Evolutionary conservation across 192 early-diverging fungal species (phyloP).

Genomic region (Cladochytrium replicatum): DNA sequence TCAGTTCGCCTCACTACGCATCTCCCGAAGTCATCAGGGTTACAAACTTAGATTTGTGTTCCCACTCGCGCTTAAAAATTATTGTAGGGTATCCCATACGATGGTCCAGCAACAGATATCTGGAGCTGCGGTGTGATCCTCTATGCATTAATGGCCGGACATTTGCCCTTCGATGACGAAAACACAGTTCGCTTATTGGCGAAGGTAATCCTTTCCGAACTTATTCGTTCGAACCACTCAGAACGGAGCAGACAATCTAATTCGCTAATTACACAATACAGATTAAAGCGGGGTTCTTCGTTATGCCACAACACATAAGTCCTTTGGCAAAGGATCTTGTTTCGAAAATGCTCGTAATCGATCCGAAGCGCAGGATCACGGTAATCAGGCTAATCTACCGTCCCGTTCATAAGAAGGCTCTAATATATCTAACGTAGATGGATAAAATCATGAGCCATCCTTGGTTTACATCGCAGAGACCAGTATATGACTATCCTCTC

Average conservation of each 20-base stretch:
- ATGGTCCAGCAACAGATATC: constrained; percentile 56
- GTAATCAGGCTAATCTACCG: constrained; percentile 11
- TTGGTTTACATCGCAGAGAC: constrained; percentile 40
- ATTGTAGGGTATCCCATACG: constrained; percentile 44
- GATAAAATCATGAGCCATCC: constrained; percentile 43
- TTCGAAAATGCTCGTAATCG: constrained; percentile 81
- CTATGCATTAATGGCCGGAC: constrained; percentile 58
- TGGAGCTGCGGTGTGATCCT: constrained; percentile 72
- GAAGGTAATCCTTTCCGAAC: constrained; percentile 34
- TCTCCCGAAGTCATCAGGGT: constrained; percentile 62
- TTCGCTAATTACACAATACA: constrained; percentile 30
- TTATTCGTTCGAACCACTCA: neutral
- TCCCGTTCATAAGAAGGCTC: neutral
- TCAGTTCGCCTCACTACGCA: constrained; percentile 62
- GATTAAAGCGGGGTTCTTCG: constrained; percentile 42
- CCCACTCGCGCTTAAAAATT: neutral
- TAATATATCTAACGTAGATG: constrained; percentile 27
- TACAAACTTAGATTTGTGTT: constrained; percentile 2
- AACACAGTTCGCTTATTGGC: constrained; percentile 52
- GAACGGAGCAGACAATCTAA: constrained; percentile 15
- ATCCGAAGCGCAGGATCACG: constrained; percentile 53
- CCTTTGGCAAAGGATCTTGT: constrained; percentile 68
- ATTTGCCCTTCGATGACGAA: constrained; percentile 67
- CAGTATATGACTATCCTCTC: constrained; percentile 9
- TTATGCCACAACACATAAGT: constrained; percentile 80